Base-by-base conservation (phyloP, 306 rosid species). In the Erythrophleum fordii region DNA sequence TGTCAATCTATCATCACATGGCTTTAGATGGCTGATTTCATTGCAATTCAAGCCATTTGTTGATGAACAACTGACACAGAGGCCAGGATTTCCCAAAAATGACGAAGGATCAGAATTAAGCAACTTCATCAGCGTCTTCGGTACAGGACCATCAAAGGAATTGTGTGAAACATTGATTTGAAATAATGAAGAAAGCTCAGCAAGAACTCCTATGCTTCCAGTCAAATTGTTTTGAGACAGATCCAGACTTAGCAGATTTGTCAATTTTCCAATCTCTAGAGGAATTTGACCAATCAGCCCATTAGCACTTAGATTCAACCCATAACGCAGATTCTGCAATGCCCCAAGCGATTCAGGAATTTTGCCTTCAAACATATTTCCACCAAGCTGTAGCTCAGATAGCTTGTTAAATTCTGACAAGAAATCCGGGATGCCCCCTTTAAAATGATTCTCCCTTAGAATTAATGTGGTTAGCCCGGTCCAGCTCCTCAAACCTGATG, bases 261-360 rank as follows among this genome's bases (percentile, higher is more conserved):
- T 65, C 77, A 92, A 62, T 29, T 71, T 82, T 22, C 84, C 79
- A 0, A 95, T 64, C 83, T 88, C 97, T 0, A 20, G 46, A 49
- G 99, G 99, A 78, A 95, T 59, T 28, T 67, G 74, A 29, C 97
- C 99, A 11, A 71, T 88, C 86, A 95, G 82, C 51, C 86, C 84
- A 80, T 91, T 95, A 67, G 83, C 86, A 87, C 97, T 93, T 35
- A 95, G 90, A 87, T 95, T 95, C 85, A 95, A 77, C 20, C 81
- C 88, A 16, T 84, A 83, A 0, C 69, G 69, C 79, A 92, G 81
- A 77, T 73, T 82, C 80, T 77, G 78, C 90, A 93, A 51, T 56
- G 83, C 73, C 82, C 95, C 99, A 75, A 95, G 8, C 0, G 90
- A 84, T 25, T 82, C 23, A n/a, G 97, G 93, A 82, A 95, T 90